Conservation (phyloP, 495 filamentous ascomycete species). For the Aspergillus asperescens region DNA sequence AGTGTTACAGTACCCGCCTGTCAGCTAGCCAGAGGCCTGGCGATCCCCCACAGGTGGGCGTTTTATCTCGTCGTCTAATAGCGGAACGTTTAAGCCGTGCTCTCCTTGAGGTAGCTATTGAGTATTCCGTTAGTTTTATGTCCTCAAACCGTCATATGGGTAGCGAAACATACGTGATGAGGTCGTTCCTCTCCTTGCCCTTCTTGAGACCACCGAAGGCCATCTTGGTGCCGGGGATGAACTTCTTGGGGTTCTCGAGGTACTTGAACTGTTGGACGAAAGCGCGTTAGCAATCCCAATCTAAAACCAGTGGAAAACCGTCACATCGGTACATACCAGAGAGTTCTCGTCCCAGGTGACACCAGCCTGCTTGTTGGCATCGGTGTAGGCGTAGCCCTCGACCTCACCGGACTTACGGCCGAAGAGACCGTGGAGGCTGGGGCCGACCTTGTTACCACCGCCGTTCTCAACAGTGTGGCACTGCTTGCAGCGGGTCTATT, state of each 20-base stretch:
- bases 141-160: background rate
- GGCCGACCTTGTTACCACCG: constrained; percentile 96
- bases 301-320: too few relatives aligned
- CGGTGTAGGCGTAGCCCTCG: constrained; percentile 94
- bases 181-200: constrained; percentile 97
- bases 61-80: constrained; percentile 7
- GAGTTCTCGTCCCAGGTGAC: constrained; percentile 82
- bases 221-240: constrained; percentile 99
- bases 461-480: constrained; percentile 89
- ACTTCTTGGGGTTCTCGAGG: constrained; percentile 92
- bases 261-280: constrained; percentile 60
- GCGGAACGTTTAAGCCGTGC: constrained; percentile 48
- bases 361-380: constrained; percentile 97
- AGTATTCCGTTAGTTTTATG: constrained; percentile 5
- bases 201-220: constrained; percentile 99
- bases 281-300: constrained; percentile 16
- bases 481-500: constrained; percentile 88
- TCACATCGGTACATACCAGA: constrained; percentile 57
- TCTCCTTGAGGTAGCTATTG: constrained; percentile 60
- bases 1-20: constrained; percentile 42
- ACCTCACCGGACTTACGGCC: constrained; percentile 89
- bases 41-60: constrained; percentile 20
- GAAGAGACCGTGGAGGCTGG: constrained; percentile 94
- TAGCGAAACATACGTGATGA: constrained; percentile 76
- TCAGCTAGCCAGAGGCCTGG: constrained; percentile 17